phyloP scores from a whole-genome alignment of 129 eudicot species.

The Arctium lappa region DNA sequence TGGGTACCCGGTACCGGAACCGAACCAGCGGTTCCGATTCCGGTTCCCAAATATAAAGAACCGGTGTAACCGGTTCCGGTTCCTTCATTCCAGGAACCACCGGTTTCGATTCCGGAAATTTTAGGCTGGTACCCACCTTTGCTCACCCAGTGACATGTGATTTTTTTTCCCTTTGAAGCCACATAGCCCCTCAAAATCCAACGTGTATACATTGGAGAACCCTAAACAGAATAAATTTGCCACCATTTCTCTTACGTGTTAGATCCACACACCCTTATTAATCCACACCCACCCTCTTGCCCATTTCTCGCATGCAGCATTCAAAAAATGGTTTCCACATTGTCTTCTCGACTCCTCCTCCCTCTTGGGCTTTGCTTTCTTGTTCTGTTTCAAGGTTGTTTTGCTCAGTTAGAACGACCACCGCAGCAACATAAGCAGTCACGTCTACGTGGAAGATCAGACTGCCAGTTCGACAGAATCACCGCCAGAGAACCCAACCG shows the following conservation, averaged over 20 bases:
- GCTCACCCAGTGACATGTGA: no score
- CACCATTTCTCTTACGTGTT: constrained; percentile 29
- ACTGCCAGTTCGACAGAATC: constrained; percentile 46
- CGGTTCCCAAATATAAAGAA: no score
- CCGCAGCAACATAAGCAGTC: constrained; percentile 27
- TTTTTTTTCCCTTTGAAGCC: not conserved
- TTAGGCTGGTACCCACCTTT: no score
- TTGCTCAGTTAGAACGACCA: constrained; percentile 39
- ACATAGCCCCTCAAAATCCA: constrained; percentile 12
- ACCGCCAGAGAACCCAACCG: constrained; percentile 44
- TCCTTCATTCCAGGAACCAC: no score
- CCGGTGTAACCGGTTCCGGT: no score
- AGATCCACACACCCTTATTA: not conserved
- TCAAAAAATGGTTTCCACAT: not conserved
- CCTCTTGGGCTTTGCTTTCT: constrained; percentile 33
- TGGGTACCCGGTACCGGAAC: no score
- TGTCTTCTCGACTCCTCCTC: constrained; percentile 18
- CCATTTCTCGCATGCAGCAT: constrained; percentile 9
- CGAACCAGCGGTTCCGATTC: no score
- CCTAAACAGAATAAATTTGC: constrained; percentile 23
- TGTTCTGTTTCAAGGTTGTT: constrained; percentile 31
- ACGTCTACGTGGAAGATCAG: constrained; percentile 29
- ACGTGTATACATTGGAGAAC: constrained; percentile 16
- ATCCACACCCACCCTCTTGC: not conserved
- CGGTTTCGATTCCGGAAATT: no score